A percentile compares a stretch with the other conserved stretches of the same genome.
Evolutionary conservation across 805 yeast species (phyloP).

Genomic region (Scheffersomyces amazonensis): DNA sequence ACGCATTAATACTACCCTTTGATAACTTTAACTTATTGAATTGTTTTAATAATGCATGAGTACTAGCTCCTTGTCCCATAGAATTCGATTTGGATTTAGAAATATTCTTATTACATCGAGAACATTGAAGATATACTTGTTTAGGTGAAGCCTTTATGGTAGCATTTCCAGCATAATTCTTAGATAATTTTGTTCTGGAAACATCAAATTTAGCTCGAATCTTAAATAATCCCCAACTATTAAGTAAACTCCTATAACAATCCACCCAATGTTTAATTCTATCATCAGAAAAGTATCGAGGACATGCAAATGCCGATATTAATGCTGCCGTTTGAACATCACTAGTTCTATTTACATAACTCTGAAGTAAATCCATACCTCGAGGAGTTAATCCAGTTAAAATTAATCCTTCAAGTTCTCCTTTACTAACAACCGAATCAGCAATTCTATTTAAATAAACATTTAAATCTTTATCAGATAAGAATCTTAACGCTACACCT

Average conservation of each 20-base stretch:
- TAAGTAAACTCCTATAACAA: slow-evolving; percentile 62
- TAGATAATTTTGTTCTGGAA: slow-evolving; percentile 62
- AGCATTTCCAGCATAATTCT: slow-evolving; percentile 44
- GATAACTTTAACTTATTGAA: slow-evolving; percentile 24
- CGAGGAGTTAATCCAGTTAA: slow-evolving; percentile 89
- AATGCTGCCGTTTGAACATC: slow-evolving; percentile 92
- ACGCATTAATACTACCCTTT: slow-evolving; percentile 32
- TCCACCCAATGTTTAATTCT: slow-evolving; percentile 79
- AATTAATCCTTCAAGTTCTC: slow-evolving; percentile 88
- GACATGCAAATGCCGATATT: slow-evolving; percentile 76
- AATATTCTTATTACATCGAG: slow-evolving; percentile 74
- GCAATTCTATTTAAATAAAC: slow-evolving; percentile 69
- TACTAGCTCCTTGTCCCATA: slow-evolving; percentile 10
- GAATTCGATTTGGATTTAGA: slow-evolving; percentile 28
- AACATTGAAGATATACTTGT: slow-evolving; percentile 80
- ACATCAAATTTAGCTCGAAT: slow-evolving; percentile 85
- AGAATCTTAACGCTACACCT: slow-evolving; percentile 85
- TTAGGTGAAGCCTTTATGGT: slow-evolving; percentile 56
- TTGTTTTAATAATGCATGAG: slow-evolving; percentile 27
- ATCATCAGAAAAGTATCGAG: slow-evolving; percentile 72
- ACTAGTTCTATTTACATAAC: slow-evolving; percentile 82
- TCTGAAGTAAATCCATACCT: slow-evolving; percentile 77
- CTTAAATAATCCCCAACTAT: slow-evolving; percentile 79
- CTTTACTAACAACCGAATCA: slow-evolving; percentile 65
- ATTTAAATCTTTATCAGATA: slow-evolving; percentile 75